Conservation (phyloP, 495 filamentous ascomycete genomes). For the Thermothielavioides terrestris region DNA sequence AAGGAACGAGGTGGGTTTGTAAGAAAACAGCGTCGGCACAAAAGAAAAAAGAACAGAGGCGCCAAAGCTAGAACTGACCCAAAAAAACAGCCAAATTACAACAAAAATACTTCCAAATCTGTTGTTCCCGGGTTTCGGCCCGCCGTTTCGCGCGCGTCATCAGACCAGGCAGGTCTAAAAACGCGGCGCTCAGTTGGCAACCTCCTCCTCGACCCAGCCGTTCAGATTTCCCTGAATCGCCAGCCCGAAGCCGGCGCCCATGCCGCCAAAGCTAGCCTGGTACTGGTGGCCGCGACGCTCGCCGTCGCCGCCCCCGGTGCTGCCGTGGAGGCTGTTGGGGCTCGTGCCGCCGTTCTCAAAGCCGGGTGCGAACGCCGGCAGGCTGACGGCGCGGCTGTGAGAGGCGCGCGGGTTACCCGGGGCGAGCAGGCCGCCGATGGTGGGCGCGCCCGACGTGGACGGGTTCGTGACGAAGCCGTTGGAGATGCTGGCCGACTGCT, state of each 20-base stretch:
- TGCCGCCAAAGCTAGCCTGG: slow-evolving; percentile 46
- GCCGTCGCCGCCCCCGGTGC: slow-evolving; percentile 27
- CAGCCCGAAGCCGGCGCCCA: slow-evolving; percentile 42
- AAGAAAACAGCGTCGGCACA: slow-evolving; percentile 3
- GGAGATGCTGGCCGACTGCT: slow-evolving; percentile 53
- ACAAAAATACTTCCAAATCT: slow-evolving; percentile 13
- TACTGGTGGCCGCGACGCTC: slow-evolving; percentile 48
- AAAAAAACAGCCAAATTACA: slow-evolving; percentile 14
- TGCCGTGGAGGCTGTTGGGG: slow-evolving; percentile 37
- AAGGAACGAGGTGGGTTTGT: slow-evolving; percentile 14
- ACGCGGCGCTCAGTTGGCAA: slow-evolving; percentile 42
- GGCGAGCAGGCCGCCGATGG: slow-evolving; percentile 64
- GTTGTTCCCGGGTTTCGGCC: slow-evolving; percentile 1
- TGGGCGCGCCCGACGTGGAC: slow-evolving; percentile 51
- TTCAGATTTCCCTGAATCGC: slow-evolving; percentile 45
- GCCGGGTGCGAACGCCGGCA: slow-evolving; percentile 55
- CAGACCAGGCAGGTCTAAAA: too few species aligned
- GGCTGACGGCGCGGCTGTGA: slow-evolving; percentile 75
- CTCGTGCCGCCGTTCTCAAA: slow-evolving; percentile 44
- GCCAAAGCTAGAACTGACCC: slow-evolving; percentile 1
- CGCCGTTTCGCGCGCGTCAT: neutral
- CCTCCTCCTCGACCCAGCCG: slow-evolving; percentile 51
- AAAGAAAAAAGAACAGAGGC: slow-evolving; percentile 2
- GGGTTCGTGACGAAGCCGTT: slow-evolving; percentile 48
- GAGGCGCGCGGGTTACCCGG: slow-evolving; percentile 59